Evolutionary conservation across 345 rosid genomes (phyloP).

Genomic region (Turnera subulata): DNA sequence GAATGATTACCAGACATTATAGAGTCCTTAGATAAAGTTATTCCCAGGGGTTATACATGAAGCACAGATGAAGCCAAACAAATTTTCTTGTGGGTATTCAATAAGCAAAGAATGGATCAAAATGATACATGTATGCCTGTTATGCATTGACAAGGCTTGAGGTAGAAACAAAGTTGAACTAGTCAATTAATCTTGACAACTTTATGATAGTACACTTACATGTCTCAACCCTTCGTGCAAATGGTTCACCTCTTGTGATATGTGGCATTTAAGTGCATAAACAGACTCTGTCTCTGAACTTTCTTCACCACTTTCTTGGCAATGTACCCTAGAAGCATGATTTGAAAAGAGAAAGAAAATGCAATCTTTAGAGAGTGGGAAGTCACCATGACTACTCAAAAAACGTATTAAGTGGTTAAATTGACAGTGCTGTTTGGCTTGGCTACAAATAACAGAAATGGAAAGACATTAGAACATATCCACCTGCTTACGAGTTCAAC

Average conservation of each 20-base stretch:
- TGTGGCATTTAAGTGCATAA: slow-evolving; percentile 93
- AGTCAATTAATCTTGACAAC: not conserved
- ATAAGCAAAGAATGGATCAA: no score
- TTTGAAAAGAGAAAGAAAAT: not conserved
- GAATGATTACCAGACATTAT: no score
- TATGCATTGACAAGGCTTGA: no score
- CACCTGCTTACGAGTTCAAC: slow-evolving; percentile 88
- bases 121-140: no score
- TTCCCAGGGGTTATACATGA: no score
- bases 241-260: slow-evolving; percentile 98
- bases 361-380: not conserved
- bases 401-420: no score
- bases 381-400: no score
- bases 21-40: no score
- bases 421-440: no score
- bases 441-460: not conserved
- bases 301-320: slow-evolving; percentile 92
- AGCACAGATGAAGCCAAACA: no score
- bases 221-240: slow-evolving; percentile 95
- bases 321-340: slow-evolving; percentile 50
- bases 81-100: no score
- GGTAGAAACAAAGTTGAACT: no score
- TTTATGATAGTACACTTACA: slow-evolving; percentile 41
- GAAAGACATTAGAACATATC: slow-evolving; percentile 1
- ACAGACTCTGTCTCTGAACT: slow-evolving; percentile 78